Conservation (phyloP, 768 basidiomycete species). For the Russula lepida region DNA sequence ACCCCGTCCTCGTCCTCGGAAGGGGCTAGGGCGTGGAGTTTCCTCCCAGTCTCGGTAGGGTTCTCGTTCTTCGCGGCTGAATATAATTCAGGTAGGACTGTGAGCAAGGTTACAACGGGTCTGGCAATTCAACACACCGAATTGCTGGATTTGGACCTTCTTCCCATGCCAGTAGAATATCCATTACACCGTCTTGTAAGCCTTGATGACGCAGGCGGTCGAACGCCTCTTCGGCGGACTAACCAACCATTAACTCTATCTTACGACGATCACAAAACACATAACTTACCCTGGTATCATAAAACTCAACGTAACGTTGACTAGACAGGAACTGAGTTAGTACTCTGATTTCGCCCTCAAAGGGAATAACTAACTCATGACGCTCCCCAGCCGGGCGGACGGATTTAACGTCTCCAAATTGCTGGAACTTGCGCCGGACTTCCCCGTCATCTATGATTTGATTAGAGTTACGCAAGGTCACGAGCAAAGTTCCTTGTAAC, state of each 20-base stretch:
- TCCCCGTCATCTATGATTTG: conserved; percentile 77
- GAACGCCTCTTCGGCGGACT: conserved; percentile 74
- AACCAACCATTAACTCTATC: conserved; percentile 11
- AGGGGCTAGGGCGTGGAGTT: conserved; percentile 23
- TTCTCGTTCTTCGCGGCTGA: conserved; percentile 31
- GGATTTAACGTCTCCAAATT: conserved; percentile 84
- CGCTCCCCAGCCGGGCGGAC: conserved; percentile 60
- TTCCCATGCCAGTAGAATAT: conserved; percentile 84
- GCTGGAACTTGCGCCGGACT: conserved; percentile 76
- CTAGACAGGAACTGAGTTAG: conserved; percentile 34
- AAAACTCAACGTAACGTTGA: conserved; percentile 89
- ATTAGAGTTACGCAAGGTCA: conserved; percentile 64
- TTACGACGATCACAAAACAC: background rate
- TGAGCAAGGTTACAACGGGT: conserved; percentile 4
- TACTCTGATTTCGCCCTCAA: background rate
- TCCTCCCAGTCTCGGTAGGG: conserved; percentile 25
- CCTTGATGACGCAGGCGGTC: conserved; percentile 75
- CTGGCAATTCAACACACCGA: background rate
- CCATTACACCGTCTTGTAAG: conserved; percentile 79
- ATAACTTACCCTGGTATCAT: conserved; percentile 67
- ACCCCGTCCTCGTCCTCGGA: conserved; percentile 25
- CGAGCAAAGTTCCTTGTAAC: conserved; percentile 77
- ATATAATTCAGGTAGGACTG: background rate
- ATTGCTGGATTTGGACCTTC: conserved; percentile 39
- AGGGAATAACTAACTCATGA: conserved; percentile 32